Base-by-base conservation (phyloP, 306 rosid species). In the Argentina anserina region DNA sequence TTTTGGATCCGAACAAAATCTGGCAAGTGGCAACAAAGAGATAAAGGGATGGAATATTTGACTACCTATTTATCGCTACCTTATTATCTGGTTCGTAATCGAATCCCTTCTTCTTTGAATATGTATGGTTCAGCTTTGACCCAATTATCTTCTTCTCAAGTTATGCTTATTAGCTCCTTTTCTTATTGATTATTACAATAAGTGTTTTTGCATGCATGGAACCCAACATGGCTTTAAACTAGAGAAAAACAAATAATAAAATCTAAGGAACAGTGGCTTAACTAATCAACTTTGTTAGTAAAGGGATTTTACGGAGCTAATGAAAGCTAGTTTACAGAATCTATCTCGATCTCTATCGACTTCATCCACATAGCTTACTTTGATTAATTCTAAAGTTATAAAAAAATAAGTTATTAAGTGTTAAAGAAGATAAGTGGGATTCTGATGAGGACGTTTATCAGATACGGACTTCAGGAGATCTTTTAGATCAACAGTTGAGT, bases 11-110 rank as follows among this genome's bases (percentile, higher is more conserved):
- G 41, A 29, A 33, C 41, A 31, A 61, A 33, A 31, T 61, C 63
- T 58, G 63, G 36, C 34, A 25, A 55, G 36, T 58, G 63, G 36
- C 34, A 25, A 55, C 61, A 55, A 53, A 50, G 28, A 58, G n/a
- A n/a, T n/a, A n/a, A 58, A 61, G 4, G 66, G 25, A 31, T 61
- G 66, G 66, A 61, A 61, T 61, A 61, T 61, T 61, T 61, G 41
- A 61, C 66, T 61, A 9, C 13, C 41, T 61, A 18, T 61, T 33
- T 33, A 61, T 60, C 66, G 66, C 66, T 61, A 61, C 66, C 25
- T 33, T 33, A 61, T 17, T 0, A 33, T 33, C 25, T 31, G 66
- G 66, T 61, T 42, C 66, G 33, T 17, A 33, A 33, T 26, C 66
- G 66, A 61, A 33, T 61, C 66, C 23, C 42, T 15, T 61, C 1